A percentile compares a stretch with the other conserved stretches of the same genome.
These are phyloP conservation scores for Eremochloa ophiuroides DNA, from an alignment of 176 grass and related monocot species.

Conservation along the genomic window DNA sequence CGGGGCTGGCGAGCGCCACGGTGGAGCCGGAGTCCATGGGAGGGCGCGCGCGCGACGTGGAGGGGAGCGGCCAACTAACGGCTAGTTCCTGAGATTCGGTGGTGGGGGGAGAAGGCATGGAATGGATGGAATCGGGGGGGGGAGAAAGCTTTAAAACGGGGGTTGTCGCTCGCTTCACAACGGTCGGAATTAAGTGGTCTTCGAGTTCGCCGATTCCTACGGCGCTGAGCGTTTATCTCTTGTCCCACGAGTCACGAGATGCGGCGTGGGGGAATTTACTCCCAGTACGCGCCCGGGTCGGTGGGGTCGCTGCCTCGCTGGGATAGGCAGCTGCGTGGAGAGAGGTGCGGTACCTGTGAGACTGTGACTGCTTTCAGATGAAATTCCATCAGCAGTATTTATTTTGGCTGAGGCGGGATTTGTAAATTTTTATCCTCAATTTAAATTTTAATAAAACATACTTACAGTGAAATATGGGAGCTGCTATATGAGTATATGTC, in stretches of 20 bases:
- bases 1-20: constrained; percentile 45
- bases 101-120: not conserved
- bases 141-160: not conserved
- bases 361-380: too few relatives aligned
- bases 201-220: not conserved
- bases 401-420: too few relatives aligned
- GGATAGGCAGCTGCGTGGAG: too few relatives aligned
- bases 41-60: not conserved
- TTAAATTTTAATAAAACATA: too few relatives aligned
- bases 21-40: constrained; percentile 59
- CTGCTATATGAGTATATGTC: too few relatives aligned
- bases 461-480: too few relatives aligned
- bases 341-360: too few relatives aligned
- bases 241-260: not conserved
- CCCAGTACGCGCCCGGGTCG: not conserved
- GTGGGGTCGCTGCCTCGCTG: not conserved
- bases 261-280: not conserved
- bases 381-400: too few relatives aligned
- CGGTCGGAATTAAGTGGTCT: constrained; percentile 28
- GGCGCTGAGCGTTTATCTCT: not conserved
- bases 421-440: too few relatives aligned
- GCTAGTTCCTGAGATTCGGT: constrained; percentile 28
- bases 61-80: constrained; percentile 20
- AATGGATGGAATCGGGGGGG: not conserved
- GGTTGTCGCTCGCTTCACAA: not conserved